Evolutionary conservation across 495 filamentous ascomycete species (phyloP).

Genomic region (Tuber indicum): DNA sequence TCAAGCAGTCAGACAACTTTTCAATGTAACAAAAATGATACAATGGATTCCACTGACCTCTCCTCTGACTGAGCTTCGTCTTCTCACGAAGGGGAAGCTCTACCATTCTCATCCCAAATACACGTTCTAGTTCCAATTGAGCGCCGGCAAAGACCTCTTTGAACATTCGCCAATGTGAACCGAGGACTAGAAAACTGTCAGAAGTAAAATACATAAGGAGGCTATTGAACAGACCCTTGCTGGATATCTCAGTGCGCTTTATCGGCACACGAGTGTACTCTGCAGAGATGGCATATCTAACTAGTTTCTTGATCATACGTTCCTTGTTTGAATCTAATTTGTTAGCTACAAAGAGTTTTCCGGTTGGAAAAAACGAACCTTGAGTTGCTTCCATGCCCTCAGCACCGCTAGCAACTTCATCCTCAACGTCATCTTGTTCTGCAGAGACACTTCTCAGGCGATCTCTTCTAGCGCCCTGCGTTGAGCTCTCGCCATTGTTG

Average conservation of each 20-base stretch:
- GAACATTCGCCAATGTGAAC: conserved; percentile 55
- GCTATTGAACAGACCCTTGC: conserved; percentile 53
- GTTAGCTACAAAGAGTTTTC: conserved; percentile 6
- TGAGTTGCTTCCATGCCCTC: conserved; percentile 16
- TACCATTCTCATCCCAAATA: conserved; percentile 80
- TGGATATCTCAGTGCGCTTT: conserved; percentile 64
- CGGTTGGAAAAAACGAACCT: background rate
- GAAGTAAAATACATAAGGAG: conserved; percentile 9
- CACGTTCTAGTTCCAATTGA: conserved; percentile 56
- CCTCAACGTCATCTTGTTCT: conserved; percentile 20
- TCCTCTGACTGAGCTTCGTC: conserved; percentile 63
- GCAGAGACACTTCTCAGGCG: conserved; percentile 11
- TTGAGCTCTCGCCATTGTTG: conserved; percentile 24
- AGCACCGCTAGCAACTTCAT: conserved; percentile 9
- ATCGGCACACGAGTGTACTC: conserved; percentile 79
- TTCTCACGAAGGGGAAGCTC: conserved; percentile 78
- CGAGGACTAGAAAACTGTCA: conserved; percentile 47
- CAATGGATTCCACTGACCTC: conserved; percentile 48
- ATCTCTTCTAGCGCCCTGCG: conserved; percentile 15
- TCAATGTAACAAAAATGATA: background rate
- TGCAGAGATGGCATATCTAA: conserved; percentile 81
- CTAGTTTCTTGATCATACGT: conserved; percentile 77
- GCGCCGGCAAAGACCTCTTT: conserved; percentile 62
- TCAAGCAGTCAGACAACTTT: background rate
- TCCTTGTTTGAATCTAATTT: conserved; percentile 47